phyloP scores from a whole-genome alignment of 768 basidiomycete genomes.

The Lactifluus piperatus region DNA sequence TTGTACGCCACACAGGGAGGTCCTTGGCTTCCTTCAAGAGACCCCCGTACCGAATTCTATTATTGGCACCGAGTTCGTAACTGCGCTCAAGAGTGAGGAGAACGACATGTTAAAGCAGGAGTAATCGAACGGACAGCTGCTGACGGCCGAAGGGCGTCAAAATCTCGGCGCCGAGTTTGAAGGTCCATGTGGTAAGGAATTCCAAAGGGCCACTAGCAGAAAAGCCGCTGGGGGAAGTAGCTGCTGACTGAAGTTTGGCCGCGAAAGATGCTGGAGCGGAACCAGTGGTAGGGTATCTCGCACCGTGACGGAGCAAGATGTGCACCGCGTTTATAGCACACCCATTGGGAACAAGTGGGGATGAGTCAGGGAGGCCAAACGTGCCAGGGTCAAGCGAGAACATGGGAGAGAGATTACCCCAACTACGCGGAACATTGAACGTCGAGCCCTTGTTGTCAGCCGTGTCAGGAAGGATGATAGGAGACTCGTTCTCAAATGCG shows the following conservation, averaged over 20 bases:
- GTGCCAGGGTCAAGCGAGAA: constrained; percentile 36
- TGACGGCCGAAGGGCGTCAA: constrained; percentile 41
- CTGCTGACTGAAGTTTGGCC: constrained; percentile 20
- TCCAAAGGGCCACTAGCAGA: constrained; percentile 30
- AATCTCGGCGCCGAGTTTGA: constrained; percentile 38
- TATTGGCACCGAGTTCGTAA: constrained; percentile 38
- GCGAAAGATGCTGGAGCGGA: constrained; percentile 25
- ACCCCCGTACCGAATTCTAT: constrained; percentile 39
- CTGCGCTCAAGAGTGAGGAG: constrained; percentile 7
- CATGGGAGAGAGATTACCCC: constrained; percentile 45
- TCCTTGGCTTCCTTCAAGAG: constrained; percentile 34
- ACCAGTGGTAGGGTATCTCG: constrained; percentile 34
- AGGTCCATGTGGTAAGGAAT: constrained; percentile 40
- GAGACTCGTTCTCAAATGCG: constrained; percentile 31
- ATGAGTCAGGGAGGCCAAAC: constrained; percentile 42
- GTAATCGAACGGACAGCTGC: constrained; percentile 27
- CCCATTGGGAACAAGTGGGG: constrained; percentile 37
- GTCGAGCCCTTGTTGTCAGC: constrained; percentile 25
- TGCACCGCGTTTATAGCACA: constrained; percentile 41
- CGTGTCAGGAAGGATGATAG: constrained; percentile 34
- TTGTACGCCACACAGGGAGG: constrained; percentile 44
- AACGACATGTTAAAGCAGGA: background rate
- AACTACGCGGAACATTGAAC: constrained; percentile 40
- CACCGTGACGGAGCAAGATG: constrained; percentile 36
- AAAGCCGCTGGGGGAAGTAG: constrained; percentile 25